Percentiles rank a stretch among this genome's conserved stretches.
These are phyloP conservation scores for Solanum chmielewskii DNA, from an alignment of 257 asterid genomes.

Conservation along the genomic window DNA sequence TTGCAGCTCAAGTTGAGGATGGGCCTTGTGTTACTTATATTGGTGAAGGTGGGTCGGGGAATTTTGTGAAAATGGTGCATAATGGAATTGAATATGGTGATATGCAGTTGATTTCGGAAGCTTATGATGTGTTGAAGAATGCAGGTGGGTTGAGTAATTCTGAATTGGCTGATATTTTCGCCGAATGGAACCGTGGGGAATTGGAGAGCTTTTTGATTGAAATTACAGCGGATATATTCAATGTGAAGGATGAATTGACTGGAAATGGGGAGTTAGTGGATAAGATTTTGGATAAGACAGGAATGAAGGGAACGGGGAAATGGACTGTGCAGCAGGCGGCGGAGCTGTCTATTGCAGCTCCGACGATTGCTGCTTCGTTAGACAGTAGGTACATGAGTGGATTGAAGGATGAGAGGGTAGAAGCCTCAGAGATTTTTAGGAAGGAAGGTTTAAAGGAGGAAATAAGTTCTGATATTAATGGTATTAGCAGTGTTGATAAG, in stretches of 20 bases:
- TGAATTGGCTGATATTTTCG: conserved; percentile 61
- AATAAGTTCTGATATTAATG: conserved; percentile 9
- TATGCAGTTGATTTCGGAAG: conserved; percentile 89
- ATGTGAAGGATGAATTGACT: conserved; percentile 40
- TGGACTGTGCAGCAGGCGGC: conserved; percentile 99
- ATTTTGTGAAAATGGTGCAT: conserved; percentile 89
- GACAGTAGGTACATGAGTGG: conserved; percentile 82
- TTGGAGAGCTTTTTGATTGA: conserved; percentile 81
- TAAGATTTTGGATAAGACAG: conserved; percentile 84
- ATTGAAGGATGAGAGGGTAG: conserved; percentile 73
- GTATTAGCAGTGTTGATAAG: conserved; percentile 38
- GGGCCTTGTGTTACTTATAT: conserved; percentile 91
- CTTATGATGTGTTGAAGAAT: conserved; percentile 70
- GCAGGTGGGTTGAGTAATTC: conserved; percentile 57
- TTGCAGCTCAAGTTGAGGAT: conserved; percentile 89
- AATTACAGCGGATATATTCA: conserved; percentile 71
- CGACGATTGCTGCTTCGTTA: conserved; percentile 80
- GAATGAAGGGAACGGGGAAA: conserved; percentile 82
- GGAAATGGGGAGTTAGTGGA: conserved; percentile 66
- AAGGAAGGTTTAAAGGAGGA: conserved; percentile 57
- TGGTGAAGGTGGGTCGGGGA: conserved; percentile 87
- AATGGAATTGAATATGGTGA: conserved; percentile 92
- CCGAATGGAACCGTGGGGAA: conserved; percentile 81
- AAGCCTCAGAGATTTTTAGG: conserved; percentile 42
- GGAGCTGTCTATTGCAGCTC: conserved; percentile 83